Evolutionary conservation across 257 asterid species (phyloP), one percentile per base, ranked within the genome.

Genomic region (Dorcoceras hygrometricum): DNA sequence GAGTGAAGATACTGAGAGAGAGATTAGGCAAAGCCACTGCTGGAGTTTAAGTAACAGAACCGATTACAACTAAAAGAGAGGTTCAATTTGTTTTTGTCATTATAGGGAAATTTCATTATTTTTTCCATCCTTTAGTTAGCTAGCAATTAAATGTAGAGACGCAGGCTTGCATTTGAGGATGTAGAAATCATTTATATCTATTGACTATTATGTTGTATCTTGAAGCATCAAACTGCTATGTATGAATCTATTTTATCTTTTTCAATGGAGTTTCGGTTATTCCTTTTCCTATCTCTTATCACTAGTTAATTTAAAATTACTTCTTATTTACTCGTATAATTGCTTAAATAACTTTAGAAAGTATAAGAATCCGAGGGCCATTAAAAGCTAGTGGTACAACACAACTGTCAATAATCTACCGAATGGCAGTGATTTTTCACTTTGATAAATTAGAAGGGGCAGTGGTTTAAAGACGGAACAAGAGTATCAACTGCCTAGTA

Each of bases 1-100:
- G 96, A 78, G 89, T 93, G 82, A 93, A 90, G 89, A 90, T 93
- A 69, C 59, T 89, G 68, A 78, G 91, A 71, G 85, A 75, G 59
- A 89, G 98, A 71, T 76, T 84, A 65, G 91, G 96, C 43, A 71
- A 71, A 72, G 79, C 66, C 69, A n/a, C n/a, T n/a, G 91, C 91
- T 34, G 84, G 81, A 50, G 20, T 78, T 23, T 83, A 78, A 75
- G 70, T 57, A 57, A 6, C 7, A 65, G n/a, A 4, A 61, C 27
- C 53, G 25, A 23, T 31, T 50, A 67, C 54, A 50, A 74, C 78
- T 62, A 69, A 74, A 71, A 43, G 78, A 43, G 78, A 67, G 48
- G 59, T 46, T 63, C 18, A 61, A 57, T 51, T 66, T 56, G 68
- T 69, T 65, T 64, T 39, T 39, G 60, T 23, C 22, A 58, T 58